Percentiles rank a stretch among this genome's conserved stretches.
These are phyloP conservation scores for Boletus sp. DNA, from an alignment of 768 basidiomycete species.

Conservation along the genomic window DNA sequence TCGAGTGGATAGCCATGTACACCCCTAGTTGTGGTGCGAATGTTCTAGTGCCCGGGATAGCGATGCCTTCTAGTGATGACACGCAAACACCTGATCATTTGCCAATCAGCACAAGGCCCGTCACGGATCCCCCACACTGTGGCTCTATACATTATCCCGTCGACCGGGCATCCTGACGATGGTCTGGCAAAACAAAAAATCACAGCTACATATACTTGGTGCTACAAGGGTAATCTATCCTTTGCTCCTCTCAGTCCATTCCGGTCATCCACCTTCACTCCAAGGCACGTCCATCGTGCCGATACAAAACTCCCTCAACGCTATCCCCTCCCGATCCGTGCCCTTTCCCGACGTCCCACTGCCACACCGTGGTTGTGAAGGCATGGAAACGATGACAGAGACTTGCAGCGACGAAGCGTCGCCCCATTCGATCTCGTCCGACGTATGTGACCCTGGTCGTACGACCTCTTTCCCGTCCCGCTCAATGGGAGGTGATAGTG, in stretches of 20 bases:
- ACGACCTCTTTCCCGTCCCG: neutral
- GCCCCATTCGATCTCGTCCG: neutral
- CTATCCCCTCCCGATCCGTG: slow-evolving; percentile 20
- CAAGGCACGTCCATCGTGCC: slow-evolving; percentile 23
- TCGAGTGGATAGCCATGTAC: neutral
- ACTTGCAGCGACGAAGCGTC: slow-evolving; percentile 33
- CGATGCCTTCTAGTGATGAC: neutral
- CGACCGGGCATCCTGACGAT: neutral
- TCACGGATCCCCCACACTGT: neutral
- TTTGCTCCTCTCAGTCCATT: neutral
- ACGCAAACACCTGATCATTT: neutral
- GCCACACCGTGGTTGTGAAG: slow-evolving; percentile 18
- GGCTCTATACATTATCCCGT: too few relatives aligned
- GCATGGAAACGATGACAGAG: slow-evolving; percentile 43
- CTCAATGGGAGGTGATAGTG: neutral
- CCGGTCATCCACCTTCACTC: slow-evolving; percentile 5
- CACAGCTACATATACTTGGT: neutral
- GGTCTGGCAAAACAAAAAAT: neutral
- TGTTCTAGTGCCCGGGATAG: neutral
- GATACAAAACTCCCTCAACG: slow-evolving; percentile 35
- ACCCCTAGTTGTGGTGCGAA: neutral
- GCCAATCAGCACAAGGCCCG: neutral
- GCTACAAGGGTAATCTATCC: neutral
- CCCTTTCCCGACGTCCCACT: neutral
- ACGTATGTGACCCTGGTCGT: neutral